Evolutionary conservation across 495 filamentous ascomycete species (phyloP), one percentile per base, ranked within the genome.

Genomic region (Aeminium ludgeri): DNA sequence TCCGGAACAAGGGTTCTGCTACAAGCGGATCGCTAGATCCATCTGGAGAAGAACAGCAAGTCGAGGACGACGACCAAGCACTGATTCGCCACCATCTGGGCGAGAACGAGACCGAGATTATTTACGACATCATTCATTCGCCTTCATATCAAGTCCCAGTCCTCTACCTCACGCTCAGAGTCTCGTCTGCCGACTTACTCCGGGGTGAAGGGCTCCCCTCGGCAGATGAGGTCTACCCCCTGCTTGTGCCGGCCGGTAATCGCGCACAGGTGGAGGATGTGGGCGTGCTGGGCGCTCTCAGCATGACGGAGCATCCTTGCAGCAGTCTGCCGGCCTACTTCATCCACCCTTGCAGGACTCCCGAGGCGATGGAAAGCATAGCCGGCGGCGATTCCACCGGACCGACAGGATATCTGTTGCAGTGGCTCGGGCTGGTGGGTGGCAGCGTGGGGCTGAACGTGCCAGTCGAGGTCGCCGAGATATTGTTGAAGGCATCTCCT

Each of bases 311-410:
- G 61, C 82, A 89, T 67, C 84, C 84, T 34, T 59, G 76, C 32
- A 79, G 73, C 42, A 78, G 74, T 41, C 52, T 76, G 35, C 82
- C 83, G 34, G 65, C 72, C 36, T 86, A 80, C 54, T 89, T 85
- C 61, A 63, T 89, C 50, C 84, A 92, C 60, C 84, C 84, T 17
- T 92, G 84, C 65, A 72, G 80, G 55, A 78, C 83, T n/a, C 76
- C 75, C 41, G 78, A 84, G 46, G 79, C 78, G 36, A 78, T 92
- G 72, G 54, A 53, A 41, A 54, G 59, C 43, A 64, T 59, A 28
- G 57, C 52, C 15, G 66, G 70, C 48, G 56, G 34, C 5, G 25
- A 19, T 11, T 10, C 66, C 37, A 65, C 70, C 46, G 63, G 63
- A 30, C 68, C 72, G 25, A 63, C 73, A 53, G 64, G 69, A 38